Conservation (phyloP, 2,329 filamentous ascomycete species). For the Cladosporium sp. region DNA sequence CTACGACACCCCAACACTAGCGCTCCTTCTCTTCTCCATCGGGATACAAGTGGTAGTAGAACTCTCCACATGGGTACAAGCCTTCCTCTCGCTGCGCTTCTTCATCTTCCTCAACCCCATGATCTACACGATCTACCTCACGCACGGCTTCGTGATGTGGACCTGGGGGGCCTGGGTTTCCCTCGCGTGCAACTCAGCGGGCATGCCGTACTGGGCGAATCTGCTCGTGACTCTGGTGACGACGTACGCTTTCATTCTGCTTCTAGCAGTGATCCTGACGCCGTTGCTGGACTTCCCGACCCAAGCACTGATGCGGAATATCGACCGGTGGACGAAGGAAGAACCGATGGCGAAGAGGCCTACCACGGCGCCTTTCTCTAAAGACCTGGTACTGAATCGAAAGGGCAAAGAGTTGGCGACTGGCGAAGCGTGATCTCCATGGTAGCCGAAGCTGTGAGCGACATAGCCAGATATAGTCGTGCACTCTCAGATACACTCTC, state of each 20-base stretch:
- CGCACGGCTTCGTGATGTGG: constrained; percentile 47
- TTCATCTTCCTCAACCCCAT: constrained; percentile 43
- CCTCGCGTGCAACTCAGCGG: constrained; percentile 28
- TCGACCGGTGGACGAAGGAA: constrained; percentile 19
- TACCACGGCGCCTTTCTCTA: constrained; percentile 19
- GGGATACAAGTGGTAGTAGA: constrained; percentile 34
- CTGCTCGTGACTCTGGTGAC: constrained; percentile 35
- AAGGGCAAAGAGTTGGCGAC: neutral
- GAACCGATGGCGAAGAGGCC: constrained; percentile 16
- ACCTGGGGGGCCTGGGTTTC: constrained; percentile 36
- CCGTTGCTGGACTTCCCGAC: constrained; percentile 18
- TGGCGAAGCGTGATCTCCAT: too few relatives aligned
- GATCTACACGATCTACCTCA: constrained; percentile 46
- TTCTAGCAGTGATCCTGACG: constrained; percentile 13
- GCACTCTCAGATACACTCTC: too few relatives aligned
- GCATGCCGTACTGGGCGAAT: constrained; percentile 31
- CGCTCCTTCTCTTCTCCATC: constrained; percentile 39
- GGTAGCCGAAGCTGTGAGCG: too few relatives aligned
- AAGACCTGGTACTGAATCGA: constrained; percentile 14
- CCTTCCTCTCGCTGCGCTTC: constrained; percentile 36
- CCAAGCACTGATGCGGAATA: constrained; percentile 17
- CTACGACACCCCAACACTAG: constrained; percentile 43
- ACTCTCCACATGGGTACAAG: constrained; percentile 37
- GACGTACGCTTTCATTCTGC: constrained; percentile 27
- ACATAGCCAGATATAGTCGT: too few relatives aligned